These are phyloP conservation scores for Sanghuangporus weigelae DNA, from an alignment of 1,284 basidiomycete species.

Conservation along the genomic window DNA sequence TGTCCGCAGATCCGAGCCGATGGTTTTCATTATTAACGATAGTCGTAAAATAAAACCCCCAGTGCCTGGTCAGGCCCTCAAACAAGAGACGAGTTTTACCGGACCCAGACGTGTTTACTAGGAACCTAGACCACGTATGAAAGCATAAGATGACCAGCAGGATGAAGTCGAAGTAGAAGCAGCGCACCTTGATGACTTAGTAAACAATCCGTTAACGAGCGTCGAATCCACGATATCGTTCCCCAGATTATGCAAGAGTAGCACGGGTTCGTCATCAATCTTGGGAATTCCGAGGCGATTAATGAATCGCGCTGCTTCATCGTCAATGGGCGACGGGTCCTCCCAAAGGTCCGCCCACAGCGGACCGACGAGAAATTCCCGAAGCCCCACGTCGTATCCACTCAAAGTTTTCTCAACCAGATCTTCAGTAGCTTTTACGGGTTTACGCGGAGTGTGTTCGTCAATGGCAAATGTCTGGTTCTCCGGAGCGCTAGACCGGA, in stretches of 20 bases:
- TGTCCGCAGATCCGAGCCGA: background rate
- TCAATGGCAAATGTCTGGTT: too few species aligned
- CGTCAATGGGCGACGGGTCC: background rate
- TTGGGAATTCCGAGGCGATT: background rate
- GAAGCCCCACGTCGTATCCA: too few species aligned
- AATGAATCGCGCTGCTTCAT: background rate
- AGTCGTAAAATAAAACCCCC: background rate
- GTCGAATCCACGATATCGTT: background rate
- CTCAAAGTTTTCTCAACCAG: too few species aligned
- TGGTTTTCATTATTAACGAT: background rate
- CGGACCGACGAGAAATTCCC: too few species aligned
- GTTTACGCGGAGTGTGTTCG: too few species aligned
- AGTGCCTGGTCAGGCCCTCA: background rate
- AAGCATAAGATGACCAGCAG: background rate
- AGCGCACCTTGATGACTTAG: background rate
- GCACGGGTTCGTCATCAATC: background rate
- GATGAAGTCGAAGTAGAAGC: background rate
- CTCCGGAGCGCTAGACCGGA: too few species aligned
- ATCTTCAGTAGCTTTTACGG: too few species aligned
- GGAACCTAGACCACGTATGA: background rate
- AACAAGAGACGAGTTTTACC: background rate
- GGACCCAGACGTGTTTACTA: background rate
- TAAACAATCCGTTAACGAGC: background rate
- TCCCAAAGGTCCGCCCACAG: background rate
- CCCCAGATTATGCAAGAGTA: background rate